phyloP scores from a whole-genome alignment of 345 rosid genomes.

The Punica granatum region DNA sequence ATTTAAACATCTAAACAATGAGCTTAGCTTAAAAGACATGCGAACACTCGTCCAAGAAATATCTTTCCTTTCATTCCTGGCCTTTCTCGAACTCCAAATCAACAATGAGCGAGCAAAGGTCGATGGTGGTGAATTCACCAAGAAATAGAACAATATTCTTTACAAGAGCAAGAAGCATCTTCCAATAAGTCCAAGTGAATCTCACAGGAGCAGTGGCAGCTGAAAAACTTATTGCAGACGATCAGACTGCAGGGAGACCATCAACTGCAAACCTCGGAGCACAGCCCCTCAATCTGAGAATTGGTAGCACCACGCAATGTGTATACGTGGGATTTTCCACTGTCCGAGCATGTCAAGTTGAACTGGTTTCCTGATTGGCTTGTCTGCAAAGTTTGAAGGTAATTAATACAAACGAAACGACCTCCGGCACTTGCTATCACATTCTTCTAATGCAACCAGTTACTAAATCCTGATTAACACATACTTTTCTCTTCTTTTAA shows the following conservation, averaged over 20 bases:
- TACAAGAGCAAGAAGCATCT: not conserved
- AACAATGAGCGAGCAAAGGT: not conserved
- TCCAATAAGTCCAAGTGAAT: not conserved
- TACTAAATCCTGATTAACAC: too few species aligned
- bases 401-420: not conserved
- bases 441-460: not conserved
- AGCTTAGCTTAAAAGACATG: too few species aligned
- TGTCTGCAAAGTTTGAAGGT: slow-evolving; percentile 37
- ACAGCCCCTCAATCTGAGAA: slow-evolving; percentile 46
- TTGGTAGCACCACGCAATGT: slow-evolving; percentile 31
- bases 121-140: not conserved
- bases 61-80: not conserved
- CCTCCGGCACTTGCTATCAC: not conserved
- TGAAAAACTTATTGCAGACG: not conserved
- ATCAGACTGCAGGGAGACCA: not conserved
- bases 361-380: slow-evolving; percentile 55
- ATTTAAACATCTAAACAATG: too few species aligned
- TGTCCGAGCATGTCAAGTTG: slow-evolving; percentile 63
- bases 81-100: not conserved
- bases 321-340: slow-evolving; percentile 44
- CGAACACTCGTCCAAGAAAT: not conserved
- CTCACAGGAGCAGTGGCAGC: not conserved
- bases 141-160: not conserved
- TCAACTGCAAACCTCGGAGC: slow-evolving; percentile 53
- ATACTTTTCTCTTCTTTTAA: not conserved